Base-by-base conservation (phyloP, 192 early-diverging fungal species). In the Backusella mclennaniae region DNA sequence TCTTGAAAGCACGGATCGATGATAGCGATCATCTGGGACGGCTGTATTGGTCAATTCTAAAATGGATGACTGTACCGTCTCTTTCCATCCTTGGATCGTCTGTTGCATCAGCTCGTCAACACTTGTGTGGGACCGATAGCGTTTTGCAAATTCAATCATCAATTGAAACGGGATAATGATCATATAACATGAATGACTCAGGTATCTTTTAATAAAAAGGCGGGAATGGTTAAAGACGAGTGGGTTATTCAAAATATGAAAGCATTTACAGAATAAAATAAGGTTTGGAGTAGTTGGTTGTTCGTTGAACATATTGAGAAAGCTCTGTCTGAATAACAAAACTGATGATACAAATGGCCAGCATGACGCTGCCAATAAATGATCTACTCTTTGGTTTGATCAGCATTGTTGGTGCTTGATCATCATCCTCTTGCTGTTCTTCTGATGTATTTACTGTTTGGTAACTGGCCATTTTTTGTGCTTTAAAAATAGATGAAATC, bases 261-360 rank as follows among this genome's bases (percentile, higher is more conserved):
- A 3, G 33, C 2, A 33, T 33, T 71, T 86, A 89, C 74, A 91
- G 71, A 49, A 91, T 84, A 75, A 91, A 87, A 79, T 89, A 89
- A 19, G 90, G 90, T 75, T 91, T 91, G 3, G 82, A 81, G 33
- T 84, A 91, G 17, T 85, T 81, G 41, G 83, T 86, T 8, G 82
- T 83, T 33, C 78, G 82, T 70, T 91, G 89, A 12, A 91, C 88
- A 63, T 85, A 84, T 74, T 90, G 89, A 41, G 87, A 86, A 29
- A 91, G 78, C 39, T 89, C 87, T 77, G 87, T 86, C 41, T 88
- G 87, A 14, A 86, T n/a, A 21, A 86, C 85, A 84, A 88, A 88
- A 14, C 83, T 78, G 29, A 83, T 49, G 46, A 88, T 84, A 63
- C 87, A 88, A 31, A 88, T 69, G 17, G 70, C 71, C 11, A 88